A percentile compares a stretch with the other conserved stretches of the same genome.
phyloP scores from a whole-genome alignment of 1,139 yeast species.

The Suhomyces yuchorum region DNA sequence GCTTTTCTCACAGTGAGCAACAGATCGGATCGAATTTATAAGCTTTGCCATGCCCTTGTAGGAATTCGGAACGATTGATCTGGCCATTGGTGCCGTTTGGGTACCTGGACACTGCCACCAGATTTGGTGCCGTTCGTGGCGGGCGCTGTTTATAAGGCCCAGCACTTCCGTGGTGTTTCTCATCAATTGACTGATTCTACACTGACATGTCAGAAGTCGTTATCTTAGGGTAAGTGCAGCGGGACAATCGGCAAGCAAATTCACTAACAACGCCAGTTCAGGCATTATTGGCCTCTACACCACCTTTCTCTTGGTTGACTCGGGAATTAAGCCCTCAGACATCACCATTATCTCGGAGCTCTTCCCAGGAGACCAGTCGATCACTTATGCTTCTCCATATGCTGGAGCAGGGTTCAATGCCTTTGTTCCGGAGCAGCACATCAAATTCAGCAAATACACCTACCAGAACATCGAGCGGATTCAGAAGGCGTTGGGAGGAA shows the following conservation, averaged over 20 bases:
- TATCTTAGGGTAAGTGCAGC: constrained; percentile 7
- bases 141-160: background rate
- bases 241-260: background rate
- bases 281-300: constrained; percentile 33
- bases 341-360: constrained; percentile 24
- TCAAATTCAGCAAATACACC: constrained; percentile 19
- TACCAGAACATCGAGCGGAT: constrained; percentile 19
- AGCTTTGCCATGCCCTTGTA: background rate
- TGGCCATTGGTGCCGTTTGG: background rate
- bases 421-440: constrained; percentile 10
- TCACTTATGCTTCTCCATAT: constrained; percentile 26
- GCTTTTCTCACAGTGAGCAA: background rate
- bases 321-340: constrained; percentile 16
- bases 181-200: background rate
- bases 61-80: background rate
- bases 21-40: background rate
- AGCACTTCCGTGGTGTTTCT: background rate
- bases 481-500: constrained; percentile 16
- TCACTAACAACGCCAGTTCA: constrained; percentile 14
- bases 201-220: constrained; percentile 2
- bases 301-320: constrained; percentile 23
- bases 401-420: constrained; percentile 27
- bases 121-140: background rate
- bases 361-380: constrained; percentile 27
- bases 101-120: background rate